Evolutionary conservation across 1,139 yeast species (phyloP), one percentile per base, ranked within the genome.

Genomic region (Zygoascus sp.): DNA sequence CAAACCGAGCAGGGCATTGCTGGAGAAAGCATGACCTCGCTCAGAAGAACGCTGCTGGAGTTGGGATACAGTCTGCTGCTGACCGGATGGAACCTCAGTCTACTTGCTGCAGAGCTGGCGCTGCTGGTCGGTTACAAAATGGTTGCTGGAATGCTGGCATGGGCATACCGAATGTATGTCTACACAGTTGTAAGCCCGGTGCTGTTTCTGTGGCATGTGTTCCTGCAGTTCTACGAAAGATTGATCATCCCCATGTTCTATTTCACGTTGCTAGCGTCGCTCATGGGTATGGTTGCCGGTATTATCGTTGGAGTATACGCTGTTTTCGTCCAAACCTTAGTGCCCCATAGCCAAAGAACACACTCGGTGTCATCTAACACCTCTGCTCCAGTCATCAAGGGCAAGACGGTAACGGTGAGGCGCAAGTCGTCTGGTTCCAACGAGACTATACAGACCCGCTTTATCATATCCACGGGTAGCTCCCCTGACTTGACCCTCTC

Each of bases 251-350:
- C 60, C 8, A 46, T 56, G 8, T 54, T 56, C 45, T 55, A 53
- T 42, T 56, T 56, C 48, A 50, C 55, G 9, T 40, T 51, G 23
- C 32, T 54, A 6, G 60, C 60, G 7, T 51, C 57, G 11, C 38
- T 50, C 5, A 45, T 56, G 45, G 60, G 60, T 19, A 51, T 56
- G 27, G 25, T 56, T 2, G 56, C 54, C 5, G 60, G 60, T 11
- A 39, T 56, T 15, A 40, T 53, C 6, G 58, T 55, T 8, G 60
- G 58, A n/a, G 56, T 51, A 11, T 40, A 50, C 45, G 54, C 57
- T 3, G 48, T 56, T 32, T 32, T 50, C n/a, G 51, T 56, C 2
- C 58, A 56, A 42, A 40, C 50, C 30, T 23, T 56, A 19, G 44
- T 55, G 20, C 59, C 59, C 13, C 34, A 30, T 7, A 30, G 17